Evolutionary conservation across 257 asterid genomes (phyloP), one percentile per base, ranked within the genome.

Genomic region (Salvia rosmarinus): DNA sequence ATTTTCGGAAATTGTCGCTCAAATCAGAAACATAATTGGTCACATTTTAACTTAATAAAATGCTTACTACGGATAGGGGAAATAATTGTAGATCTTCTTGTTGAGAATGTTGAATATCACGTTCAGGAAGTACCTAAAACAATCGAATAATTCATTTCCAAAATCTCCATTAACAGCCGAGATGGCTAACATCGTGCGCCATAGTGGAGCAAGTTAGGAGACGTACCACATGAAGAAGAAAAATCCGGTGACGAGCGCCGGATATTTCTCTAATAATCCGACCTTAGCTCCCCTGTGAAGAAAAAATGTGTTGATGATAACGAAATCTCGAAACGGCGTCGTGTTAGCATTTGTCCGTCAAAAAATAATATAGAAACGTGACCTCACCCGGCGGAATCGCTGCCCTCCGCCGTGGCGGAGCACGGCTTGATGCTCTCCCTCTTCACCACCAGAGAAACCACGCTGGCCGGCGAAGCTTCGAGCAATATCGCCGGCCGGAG

Each of bases 171-270:
- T 23, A 64, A 23, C 25, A 61, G 32, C 19, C 14, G 4, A 10
- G 14, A 62, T 9, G 35, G 37, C 9, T 23, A 25, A 21, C 13
- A 42, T 20, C 35, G 54, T 42, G 54, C 30, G 51, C 34, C 4
- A 13, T n/a, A 17, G 4, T n/a, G 11, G 32, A 21, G 20, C 52
- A 64, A 44, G 69, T 12, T 20, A 42, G 68, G 54, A n/a, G 58
- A 76, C 92, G 8, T 81, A 94, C 99, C 97, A 95, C 96, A 85
- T 84, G 96, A 95, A 95, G 90, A 95, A 95, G 95, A 95, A 91
- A 80, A 89, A 95, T 12, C 99, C 99, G 64, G 98, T 95, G 20
- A 85, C 83, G 0, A 95, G 80, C 20, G 88, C 81, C 69, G 95
- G 97, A 74, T 90, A 85, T 66, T 89, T 91, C 77, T 84, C 75